Conservation (phyloP, 2,329 filamentous ascomycete genomes). For the Calonectria crousiana region DNA sequence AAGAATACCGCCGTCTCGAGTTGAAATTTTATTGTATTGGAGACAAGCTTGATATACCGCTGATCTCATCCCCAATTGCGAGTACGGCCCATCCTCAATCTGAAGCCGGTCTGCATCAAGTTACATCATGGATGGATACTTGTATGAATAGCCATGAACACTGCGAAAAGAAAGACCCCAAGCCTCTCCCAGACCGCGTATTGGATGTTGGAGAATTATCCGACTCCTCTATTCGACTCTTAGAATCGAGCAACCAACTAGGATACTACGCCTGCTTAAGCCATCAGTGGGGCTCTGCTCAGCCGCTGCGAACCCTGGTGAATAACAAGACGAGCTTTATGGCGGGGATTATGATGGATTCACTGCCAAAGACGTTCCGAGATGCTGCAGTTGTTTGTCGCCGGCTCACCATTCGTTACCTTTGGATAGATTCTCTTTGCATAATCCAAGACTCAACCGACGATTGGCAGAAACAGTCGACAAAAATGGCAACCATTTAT, state of each 20-base stretch:
- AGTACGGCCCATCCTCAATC: constrained; percentile 18
- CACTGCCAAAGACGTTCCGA: constrained; percentile 20
- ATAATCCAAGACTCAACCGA: background rate
- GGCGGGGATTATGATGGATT: background rate
- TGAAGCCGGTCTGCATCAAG: constrained; percentile 16
- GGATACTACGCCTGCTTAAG: constrained; percentile 24
- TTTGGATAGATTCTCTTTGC: constrained; percentile 20
- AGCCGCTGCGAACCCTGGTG: constrained; percentile 5
- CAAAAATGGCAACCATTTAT: constrained; percentile 26
- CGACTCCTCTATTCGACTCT: background rate
- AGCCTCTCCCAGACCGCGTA: constrained; percentile 21
- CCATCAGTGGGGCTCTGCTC: constrained; percentile 21
- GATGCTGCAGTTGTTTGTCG: constrained; percentile 17
- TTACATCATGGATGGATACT: constrained; percentile 10
- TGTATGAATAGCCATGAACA: constrained; percentile 20
- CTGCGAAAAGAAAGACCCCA: constrained; percentile 14
- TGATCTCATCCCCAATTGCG: constrained; percentile 14
- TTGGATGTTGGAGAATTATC: constrained; percentile 11
- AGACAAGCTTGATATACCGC: background rate
- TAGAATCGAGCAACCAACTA: constrained; percentile 6
- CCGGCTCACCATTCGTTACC: constrained; percentile 16
- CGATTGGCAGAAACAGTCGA: constrained; percentile 23
- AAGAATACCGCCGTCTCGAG: too few relatives aligned
- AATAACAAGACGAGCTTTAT: background rate
- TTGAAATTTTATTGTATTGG: constrained; percentile 11